Evolutionary conservation across 345 rosid species (phyloP).

Genomic region (Streptanthus diversifolius): DNA sequence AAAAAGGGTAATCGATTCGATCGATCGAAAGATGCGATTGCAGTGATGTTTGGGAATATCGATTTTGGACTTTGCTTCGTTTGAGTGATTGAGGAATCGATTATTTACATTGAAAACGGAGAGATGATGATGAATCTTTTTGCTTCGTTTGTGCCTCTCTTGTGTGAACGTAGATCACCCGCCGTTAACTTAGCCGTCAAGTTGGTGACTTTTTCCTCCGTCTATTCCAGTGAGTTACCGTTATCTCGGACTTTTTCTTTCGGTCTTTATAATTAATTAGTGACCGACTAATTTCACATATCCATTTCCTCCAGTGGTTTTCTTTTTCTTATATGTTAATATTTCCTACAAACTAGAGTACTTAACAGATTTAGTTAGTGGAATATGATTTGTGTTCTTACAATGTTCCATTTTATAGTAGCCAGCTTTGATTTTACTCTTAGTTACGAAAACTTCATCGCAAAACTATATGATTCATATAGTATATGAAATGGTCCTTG

Average conservation of each 20-base stretch:
- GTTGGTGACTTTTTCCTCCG: conserved; percentile 35
- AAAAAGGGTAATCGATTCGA: neutral
- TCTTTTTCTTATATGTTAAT: neutral
- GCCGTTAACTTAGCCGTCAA: conserved; percentile 39
- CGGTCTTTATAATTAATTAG: neutral
- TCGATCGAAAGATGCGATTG: neutral
- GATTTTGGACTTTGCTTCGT: conserved; percentile 2
- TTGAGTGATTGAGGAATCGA: conserved; percentile 22
- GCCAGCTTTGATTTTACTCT: neutral
- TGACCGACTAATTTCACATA: conserved; percentile 1
- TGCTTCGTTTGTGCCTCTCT: neutral
- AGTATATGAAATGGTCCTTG: neutral
- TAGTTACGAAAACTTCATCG: neutral
- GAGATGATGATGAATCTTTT: neutral
- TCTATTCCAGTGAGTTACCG: conserved; percentile 21
- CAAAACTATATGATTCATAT: neutral
- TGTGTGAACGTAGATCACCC: conserved; percentile 27
- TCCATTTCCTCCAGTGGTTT: neutral
- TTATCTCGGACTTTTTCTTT: conserved; percentile 24
- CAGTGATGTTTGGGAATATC: neutral
- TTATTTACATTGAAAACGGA: conserved; percentile 7
- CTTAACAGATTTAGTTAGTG: neutral
- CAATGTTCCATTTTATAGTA: neutral
- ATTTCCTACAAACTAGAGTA: neutral
- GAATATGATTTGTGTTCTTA: neutral